A percentile compares a stretch with the other conserved stretches of the same genome.
Conservation (phyloP, 2,329 filamentous ascomycete species). For the Aureobasidium uvarum region DNA sequence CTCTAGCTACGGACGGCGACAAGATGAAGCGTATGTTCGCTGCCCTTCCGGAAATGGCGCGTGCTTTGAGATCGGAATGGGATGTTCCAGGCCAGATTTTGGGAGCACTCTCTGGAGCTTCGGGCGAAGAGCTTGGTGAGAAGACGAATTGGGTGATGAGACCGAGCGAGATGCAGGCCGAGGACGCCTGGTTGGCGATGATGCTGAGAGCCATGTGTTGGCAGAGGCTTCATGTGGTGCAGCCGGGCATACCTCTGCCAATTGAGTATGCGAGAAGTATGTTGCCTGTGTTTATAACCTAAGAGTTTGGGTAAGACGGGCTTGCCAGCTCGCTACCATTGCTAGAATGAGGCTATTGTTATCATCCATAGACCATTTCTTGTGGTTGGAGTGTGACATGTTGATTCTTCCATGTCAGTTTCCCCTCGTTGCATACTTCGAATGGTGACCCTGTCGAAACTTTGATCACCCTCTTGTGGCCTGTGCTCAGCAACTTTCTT, state of each 20-base stretch:
- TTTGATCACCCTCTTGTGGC: neutral
- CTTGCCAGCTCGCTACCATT: neutral
- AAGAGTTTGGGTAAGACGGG: neutral
- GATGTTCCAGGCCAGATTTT: neutral
- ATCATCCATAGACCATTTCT: neutral
- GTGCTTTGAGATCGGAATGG: conserved; percentile 9
- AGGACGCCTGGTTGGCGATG: conserved; percentile 25
- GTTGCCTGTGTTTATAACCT: conserved; percentile 22
- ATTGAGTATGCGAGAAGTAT: conserved; percentile 19
- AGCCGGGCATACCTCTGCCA: conserved; percentile 15
- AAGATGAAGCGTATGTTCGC: conserved; percentile 23
- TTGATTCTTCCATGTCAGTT: no score
- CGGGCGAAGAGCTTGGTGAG: neutral
- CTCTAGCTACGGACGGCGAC: conserved; percentile 8
- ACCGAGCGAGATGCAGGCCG: conserved; percentile 7
- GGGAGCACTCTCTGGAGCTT: neutral
- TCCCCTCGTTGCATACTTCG: no score
- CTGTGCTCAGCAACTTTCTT: conserved; percentile 17
- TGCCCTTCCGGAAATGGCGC: conserved; percentile 14
- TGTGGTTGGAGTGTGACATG: neutral
- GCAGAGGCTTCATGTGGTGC: conserved; percentile 22
- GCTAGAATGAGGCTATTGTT: neutral
- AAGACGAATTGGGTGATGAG: conserved; percentile 11
- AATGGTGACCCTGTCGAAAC: no score
- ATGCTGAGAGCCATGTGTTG: conserved; percentile 24